Conservation (phyloP, 192 early-diverging fungal species). For the Dissophora globulifera region DNA sequence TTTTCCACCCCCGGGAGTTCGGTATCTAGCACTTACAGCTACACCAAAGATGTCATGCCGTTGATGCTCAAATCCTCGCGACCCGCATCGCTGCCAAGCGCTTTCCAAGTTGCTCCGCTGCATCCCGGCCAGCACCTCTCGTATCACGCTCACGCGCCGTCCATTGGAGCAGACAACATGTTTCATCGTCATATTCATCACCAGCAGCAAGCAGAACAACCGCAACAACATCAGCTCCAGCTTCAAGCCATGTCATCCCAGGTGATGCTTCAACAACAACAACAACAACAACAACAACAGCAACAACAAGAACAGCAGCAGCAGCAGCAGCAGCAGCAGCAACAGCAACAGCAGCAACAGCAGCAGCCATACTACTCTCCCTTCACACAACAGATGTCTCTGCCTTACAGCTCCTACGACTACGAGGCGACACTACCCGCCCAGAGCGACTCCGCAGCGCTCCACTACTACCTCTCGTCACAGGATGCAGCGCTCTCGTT, state of each 20-base stretch:
- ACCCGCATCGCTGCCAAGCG: no score
- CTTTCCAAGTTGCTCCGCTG: not conserved
- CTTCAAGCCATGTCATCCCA: no score
- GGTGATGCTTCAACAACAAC: no score
- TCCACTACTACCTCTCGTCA: not conserved
- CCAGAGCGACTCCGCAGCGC: not conserved
- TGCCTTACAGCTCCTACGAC: slow-evolving; percentile 1
- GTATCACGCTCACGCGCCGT: not conserved
- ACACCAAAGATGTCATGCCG: no score
- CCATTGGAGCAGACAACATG: no score
- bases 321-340: slow-evolving; percentile 1
- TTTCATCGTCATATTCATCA: not conserved
- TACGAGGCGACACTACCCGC: not conserved
- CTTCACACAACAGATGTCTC: not conserved
- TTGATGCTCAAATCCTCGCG: no score
- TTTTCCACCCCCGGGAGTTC: slow-evolving; percentile 7
- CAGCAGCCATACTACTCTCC: not conserved
- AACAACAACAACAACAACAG: slow-evolving; percentile 7
- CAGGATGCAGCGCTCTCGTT: not conserved
- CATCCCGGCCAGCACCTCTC: not conserved
- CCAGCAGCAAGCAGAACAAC: not conserved
- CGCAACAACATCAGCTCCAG: slow-evolving; percentile 6
- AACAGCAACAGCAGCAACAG: slow-evolving; percentile 2
- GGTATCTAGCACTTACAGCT: no score
- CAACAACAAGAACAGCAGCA: slow-evolving; percentile 12